Percentiles rank a stretch among this genome's conserved stretches.
Evolutionary conservation across 805 yeast genomes (phyloP).

Genomic region (Nakazawaea populi): DNA sequence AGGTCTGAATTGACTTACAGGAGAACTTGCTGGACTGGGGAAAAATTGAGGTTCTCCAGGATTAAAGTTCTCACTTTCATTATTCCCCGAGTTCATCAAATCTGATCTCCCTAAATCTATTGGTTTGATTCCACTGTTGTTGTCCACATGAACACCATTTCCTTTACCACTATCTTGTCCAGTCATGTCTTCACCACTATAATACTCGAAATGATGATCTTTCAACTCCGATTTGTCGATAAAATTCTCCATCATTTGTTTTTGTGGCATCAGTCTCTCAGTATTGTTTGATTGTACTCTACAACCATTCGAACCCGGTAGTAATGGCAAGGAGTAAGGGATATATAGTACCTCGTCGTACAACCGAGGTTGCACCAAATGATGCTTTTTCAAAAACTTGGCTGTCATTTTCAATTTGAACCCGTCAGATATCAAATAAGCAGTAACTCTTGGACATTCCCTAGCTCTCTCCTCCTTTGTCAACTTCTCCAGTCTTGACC

Average conservation of each 20-base stretch:
- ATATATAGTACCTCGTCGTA: slow-evolving; percentile 94
- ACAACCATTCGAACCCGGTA: slow-evolving; percentile 79
- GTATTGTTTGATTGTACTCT: slow-evolving; percentile 67
- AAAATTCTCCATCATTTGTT: slow-evolving; percentile 61
- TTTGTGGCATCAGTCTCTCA: slow-evolving; percentile 30
- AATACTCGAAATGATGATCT: slow-evolving; percentile 90
- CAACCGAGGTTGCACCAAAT: slow-evolving; percentile 77
- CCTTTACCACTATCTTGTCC: neutral
- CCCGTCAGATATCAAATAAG: slow-evolving; percentile 84
- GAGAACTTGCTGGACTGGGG: slow-evolving; percentile 33
- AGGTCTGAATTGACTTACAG: slow-evolving; percentile 12
- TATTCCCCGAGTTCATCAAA: slow-evolving; percentile 15
- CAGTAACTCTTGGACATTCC: slow-evolving; percentile 80
- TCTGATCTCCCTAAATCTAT: slow-evolving; percentile 15
- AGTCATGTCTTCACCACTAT: slow-evolving; percentile 46
- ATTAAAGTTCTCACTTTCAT: slow-evolving; percentile 45
- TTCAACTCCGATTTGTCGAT: slow-evolving; percentile 78
- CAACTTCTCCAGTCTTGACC: slow-evolving; percentile 47
- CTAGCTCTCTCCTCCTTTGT: slow-evolving; percentile 54
- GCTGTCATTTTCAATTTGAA: slow-evolving; percentile 61
- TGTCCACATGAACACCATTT: neutral
- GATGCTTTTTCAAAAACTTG: slow-evolving; percentile 59
- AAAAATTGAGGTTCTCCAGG: slow-evolving; percentile 93
- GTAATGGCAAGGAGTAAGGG: slow-evolving; percentile 79
- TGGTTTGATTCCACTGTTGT: neutral